Evolutionary conservation across 805 yeast species (phyloP).

Genomic region (Pichia scutulata): DNA sequence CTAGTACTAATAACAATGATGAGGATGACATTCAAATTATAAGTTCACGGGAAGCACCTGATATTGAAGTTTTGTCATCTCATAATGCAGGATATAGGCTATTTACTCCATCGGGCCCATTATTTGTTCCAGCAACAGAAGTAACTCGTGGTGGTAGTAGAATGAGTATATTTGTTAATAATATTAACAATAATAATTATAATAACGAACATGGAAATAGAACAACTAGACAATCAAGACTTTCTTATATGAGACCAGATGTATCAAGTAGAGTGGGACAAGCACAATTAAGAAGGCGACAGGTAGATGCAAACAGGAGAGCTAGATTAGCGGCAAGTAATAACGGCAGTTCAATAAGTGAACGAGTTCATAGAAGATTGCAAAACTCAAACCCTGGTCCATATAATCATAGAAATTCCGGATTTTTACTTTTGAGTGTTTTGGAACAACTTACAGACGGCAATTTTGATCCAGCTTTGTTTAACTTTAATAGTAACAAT

Average conservation of each 20-base stretch:
- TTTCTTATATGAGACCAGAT: background rate
- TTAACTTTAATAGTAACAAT: background rate
- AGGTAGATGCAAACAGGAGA: background rate
- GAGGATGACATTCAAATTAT: constrained; percentile 21
- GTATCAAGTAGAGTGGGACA: background rate
- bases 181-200: background rate
- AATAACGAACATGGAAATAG: background rate
- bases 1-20: background rate
- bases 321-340: constrained; percentile 1
- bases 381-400: too few relatives aligned
- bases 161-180: background rate
- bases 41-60: constrained; percentile 17
- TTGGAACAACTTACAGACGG: background rate
- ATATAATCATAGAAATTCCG: too few relatives aligned
- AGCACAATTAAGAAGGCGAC: background rate
- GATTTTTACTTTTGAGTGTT: background rate
- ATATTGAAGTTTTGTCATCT: constrained; percentile 7
- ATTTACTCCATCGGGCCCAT: constrained; percentile 6
- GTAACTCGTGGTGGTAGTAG: constrained; percentile 2
- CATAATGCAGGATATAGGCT: constrained; percentile 1
- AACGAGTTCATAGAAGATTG: background rate
- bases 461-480: background rate
- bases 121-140: constrained; percentile 3
- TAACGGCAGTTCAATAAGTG: background rate
- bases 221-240: background rate